Evolutionary conservation across 2,329 filamentous ascomycete species (phyloP).

Genomic region (Beauveria scarabaeidicola): DNA sequence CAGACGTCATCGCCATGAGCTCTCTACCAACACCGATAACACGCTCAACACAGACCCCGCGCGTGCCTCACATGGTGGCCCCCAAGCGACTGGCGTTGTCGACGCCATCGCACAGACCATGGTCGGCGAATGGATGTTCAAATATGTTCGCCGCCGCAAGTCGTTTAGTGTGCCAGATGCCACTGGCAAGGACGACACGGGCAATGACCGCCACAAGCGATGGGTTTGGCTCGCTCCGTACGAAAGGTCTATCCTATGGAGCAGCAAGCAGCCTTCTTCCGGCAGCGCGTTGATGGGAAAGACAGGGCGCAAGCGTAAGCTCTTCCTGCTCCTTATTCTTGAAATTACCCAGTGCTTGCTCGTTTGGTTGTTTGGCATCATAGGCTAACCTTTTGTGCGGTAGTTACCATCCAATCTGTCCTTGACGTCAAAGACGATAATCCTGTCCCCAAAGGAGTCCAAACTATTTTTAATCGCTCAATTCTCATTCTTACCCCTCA

Average conservation of each 20-base stretch:
- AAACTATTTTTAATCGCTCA: conserved; percentile 73
- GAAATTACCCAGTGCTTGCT: conserved; percentile 14
- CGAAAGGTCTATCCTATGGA: conserved; percentile 94
- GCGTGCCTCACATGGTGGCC: conserved; percentile 44
- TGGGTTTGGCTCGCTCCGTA: conserved; percentile 99
- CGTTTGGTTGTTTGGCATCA: conserved; percentile 12
- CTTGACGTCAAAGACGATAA: conserved; percentile 95
- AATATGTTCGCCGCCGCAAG: conserved; percentile 79
- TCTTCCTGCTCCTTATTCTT: conserved; percentile 11
- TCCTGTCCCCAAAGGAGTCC: conserved; percentile 58
- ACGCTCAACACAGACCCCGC: conserved; percentile 34
- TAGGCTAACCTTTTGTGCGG: conserved; percentile 23
- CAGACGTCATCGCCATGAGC: conserved; percentile 44
- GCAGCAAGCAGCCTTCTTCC: conserved; percentile 88
- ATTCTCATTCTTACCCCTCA: conserved; percentile 92
- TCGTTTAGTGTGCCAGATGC: conserved; percentile 75
- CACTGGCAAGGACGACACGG: conserved; percentile 58
- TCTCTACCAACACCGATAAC: conserved; percentile 51
- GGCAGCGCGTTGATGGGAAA: conserved; percentile 88
- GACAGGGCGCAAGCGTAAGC: conserved; percentile 86
- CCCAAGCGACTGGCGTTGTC: conserved; percentile 71
- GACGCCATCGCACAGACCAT: conserved; percentile 97
- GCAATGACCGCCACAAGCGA: conserved; percentile 78
- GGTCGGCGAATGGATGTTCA: conserved; percentile 97
- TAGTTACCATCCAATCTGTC: conserved; percentile 91